These are phyloP conservation scores for Mycena alexandri DNA, from an alignment of 768 basidiomycete genomes.

Conservation along the genomic window DNA sequence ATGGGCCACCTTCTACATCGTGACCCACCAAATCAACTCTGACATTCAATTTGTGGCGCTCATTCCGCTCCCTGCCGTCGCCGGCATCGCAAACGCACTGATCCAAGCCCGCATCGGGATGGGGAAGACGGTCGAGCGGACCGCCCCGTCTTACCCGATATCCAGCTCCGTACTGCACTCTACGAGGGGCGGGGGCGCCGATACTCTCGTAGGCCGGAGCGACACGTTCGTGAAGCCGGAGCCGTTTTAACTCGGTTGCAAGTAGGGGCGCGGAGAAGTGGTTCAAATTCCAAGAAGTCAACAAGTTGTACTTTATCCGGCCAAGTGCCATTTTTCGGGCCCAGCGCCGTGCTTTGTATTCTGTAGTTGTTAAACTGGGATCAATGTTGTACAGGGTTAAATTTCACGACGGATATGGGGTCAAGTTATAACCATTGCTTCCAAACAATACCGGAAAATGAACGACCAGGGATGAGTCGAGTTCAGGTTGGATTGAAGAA, in stretches of 20 bases:
- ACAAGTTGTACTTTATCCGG: background rate
- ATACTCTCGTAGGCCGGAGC: background rate
- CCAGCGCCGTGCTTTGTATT: background rate
- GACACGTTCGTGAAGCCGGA: constrained; percentile 13
- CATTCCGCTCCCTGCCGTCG: constrained; percentile 9
- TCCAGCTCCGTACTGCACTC: background rate
- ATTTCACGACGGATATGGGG: too few species aligned
- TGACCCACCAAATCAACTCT: constrained; percentile 24
- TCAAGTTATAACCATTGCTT: too few species aligned
- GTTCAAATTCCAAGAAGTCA: too few species aligned
- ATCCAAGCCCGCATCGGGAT: constrained; percentile 25
- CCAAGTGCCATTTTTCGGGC: background rate
- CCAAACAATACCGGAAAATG: too few species aligned
- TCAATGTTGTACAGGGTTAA: background rate
- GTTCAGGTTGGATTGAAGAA: too few species aligned
- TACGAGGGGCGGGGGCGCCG: background rate
- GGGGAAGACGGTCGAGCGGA: constrained; percentile 11
- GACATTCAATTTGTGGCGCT: constrained; percentile 25
- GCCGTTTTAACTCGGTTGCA: background rate
- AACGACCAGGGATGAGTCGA: too few species aligned
- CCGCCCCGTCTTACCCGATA: background rate
- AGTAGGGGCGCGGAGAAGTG: too few species aligned
- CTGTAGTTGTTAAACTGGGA: background rate
- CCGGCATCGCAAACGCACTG: constrained; percentile 22
- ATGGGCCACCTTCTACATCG: constrained; percentile 24